Evolutionary conservation across 2,329 filamentous ascomycete species (phyloP), one percentile per base, ranked within the genome.

Genomic region (Exserohilum rostratum): DNA sequence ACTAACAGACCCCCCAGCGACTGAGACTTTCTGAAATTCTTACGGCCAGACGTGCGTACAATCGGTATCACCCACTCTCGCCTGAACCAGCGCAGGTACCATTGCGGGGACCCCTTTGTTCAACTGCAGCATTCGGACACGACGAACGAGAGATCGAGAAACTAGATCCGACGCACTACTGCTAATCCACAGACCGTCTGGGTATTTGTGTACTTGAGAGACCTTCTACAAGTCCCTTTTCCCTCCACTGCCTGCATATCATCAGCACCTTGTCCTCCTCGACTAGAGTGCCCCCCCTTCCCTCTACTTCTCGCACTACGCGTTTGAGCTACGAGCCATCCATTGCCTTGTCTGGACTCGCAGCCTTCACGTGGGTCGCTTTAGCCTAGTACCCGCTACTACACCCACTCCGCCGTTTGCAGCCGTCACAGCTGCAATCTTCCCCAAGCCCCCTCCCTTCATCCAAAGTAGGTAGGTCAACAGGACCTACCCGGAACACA

Each of bases 311-410:
- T 60, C 60, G 62, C 65, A 68, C 55, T 64, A 63, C 67, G 65
- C 62, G 64, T 65, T 62, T 64, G 65, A 65, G 63, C 65, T 67
- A 66, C 66, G 52, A 64, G 55, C 59, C 61, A 58, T 57, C 58
- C 40, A 42, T 63, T 74, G 77, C 79, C 78, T 78, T 79, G 73
- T 70, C 76, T 82, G 79, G 79, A 82, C 80, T 75, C 76, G 69
- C 75, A 73, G 69, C 67, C 77, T 66, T 72, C 77, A 76, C 76
- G 77, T 75, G 78, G 76, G 76, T 75, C 77, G 69, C 77, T 77
- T 75, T 83, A 80, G 79, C 69, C 77, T 50, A 75, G 69, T 70
- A 70, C 66, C 53, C 71, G 75, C 46, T 71, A 75, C 46, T 70
- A 76, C 54, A 67, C 71, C 22, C 46, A 68, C 67, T 69, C 68